Evolutionary conservation across 306 rosid species (phyloP), one percentile per base, ranked within the genome.

Genomic region (Amphicarpaea edgeworthii): DNA sequence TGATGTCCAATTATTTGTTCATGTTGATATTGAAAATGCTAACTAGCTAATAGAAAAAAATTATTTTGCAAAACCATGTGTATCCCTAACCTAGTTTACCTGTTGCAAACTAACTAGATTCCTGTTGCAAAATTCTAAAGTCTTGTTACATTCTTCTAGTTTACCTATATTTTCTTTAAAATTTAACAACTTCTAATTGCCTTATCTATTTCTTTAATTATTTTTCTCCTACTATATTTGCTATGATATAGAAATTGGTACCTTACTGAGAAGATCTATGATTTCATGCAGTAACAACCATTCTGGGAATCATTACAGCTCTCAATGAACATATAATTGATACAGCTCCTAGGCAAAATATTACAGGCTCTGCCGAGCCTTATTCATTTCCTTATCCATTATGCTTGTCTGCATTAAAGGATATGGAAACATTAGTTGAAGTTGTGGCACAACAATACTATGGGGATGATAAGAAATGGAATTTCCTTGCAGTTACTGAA

Each of bases 401-500:
- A 78, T 95, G 92, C 83, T 84, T 95, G 80, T 92, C 99, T 78
- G 90, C 96, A 6, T 86, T 95, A 10, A 95, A 95, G 84, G 97
- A 95, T 79, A 72, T 95, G 88, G 97, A 95, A 85, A 88, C 96
- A 1, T 78, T 95, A 82, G 89, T 88, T 82, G 99, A 95, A 88
- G 97, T 95, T 73, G 93, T 84, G 76, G 91, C 97, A 24, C 89
- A 90, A 58, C 97, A 95, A 17, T 95, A 87, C 83, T 95, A 84
- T 83, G 97, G 97, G 0, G 93, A 95, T 16, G 91, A 92, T 34
- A 92, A 85, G 82, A 93, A 90, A 82, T 95, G 97, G 99, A 92
- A 89, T 85, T 95, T 90, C 86, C 91, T 95, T 73, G 96, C 97
- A 54, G 38, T 88, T 84, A 92, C 90, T 59, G 99, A 95, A 81